A percentile compares a stretch with the other conserved stretches of the same genome.
These are phyloP conservation scores for Castanea mollissima DNA, from an alignment of 306 rosid genomes.

Conservation along the genomic window DNA sequence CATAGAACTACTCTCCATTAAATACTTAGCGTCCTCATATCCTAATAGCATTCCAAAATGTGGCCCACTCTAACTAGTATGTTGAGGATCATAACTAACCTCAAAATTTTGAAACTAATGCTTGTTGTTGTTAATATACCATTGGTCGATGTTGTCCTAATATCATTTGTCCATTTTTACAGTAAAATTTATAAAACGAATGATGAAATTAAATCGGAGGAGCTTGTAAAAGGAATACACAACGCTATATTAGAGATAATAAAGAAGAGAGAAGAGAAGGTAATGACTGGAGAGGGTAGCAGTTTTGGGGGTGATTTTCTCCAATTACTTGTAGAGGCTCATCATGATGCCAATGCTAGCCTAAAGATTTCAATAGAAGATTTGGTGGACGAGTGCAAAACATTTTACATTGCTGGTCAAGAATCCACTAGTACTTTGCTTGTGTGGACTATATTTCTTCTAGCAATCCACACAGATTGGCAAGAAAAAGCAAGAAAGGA, in stretches of 20 bases:
- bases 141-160: no score
- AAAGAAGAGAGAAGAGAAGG: constrained; percentile 22
- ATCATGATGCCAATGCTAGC: constrained; percentile 13
- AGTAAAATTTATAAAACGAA: constrained; percentile 23
- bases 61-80: no score
- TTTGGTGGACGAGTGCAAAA: constrained; percentile 35
- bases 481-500: constrained; percentile 36
- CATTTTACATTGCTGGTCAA: constrained; percentile 27
- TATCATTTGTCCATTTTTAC: neutral
- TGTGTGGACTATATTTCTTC: constrained; percentile 26
- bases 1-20: neutral
- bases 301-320: constrained; percentile 30
- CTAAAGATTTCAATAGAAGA: constrained; percentile 21
- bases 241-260: constrained; percentile 1
- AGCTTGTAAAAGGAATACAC: constrained; percentile 8
- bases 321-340: constrained; percentile 26
- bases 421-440: constrained; percentile 32
- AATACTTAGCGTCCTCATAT: neutral
- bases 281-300: constrained; percentile 4
- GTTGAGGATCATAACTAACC: no score
- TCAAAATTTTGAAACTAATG: no score
- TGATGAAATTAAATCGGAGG: constrained; percentile 16
- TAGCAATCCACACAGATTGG: constrained; percentile 35
- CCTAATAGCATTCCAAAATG: no score
- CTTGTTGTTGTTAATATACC: no score